Evolutionary conservation across 208 protist genomes (phyloP).

Genomic region (Tritrichomonas musculus): DNA sequence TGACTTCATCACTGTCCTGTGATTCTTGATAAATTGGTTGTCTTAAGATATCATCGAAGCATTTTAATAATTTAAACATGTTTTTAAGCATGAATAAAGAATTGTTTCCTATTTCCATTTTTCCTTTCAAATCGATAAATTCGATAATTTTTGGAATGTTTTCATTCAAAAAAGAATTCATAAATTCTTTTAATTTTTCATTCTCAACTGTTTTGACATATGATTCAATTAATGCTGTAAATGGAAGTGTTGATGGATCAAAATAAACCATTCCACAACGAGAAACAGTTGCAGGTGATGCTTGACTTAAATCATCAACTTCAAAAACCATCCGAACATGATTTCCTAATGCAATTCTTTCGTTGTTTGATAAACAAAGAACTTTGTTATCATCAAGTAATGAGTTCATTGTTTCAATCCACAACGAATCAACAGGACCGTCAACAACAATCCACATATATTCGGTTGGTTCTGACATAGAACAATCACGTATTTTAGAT

Average conservation of each 20-base stretch:
- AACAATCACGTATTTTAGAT: conserved; percentile 67
- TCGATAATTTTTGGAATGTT: neutral
- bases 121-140: neutral
- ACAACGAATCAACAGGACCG: conserved; percentile 93
- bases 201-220: neutral
- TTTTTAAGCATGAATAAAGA: neutral
- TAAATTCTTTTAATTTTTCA: neutral
- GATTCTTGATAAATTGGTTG: neutral
- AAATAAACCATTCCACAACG: conserved; percentile 96
- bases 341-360: conserved; percentile 80
- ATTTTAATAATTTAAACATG: neutral
- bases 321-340: conserved; percentile 89
- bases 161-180: neutral
- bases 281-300: conserved; percentile 93
- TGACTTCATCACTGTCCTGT: neutral
- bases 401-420: conserved; percentile 98
- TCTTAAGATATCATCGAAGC: neutral
- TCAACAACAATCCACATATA: conserved; percentile 91
- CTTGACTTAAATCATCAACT: conserved; percentile 85
- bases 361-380: conserved; percentile 83
- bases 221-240: conserved; percentile 73
- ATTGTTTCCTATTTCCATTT: neutral
- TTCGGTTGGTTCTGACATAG: conserved; percentile 54
- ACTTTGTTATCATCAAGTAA: conserved; percentile 95
- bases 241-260: conserved; percentile 58